Evolutionary conservation across 306 rosid species (phyloP), one percentile per base, ranked within the genome.

Genomic region (Vigna unguiculata): DNA sequence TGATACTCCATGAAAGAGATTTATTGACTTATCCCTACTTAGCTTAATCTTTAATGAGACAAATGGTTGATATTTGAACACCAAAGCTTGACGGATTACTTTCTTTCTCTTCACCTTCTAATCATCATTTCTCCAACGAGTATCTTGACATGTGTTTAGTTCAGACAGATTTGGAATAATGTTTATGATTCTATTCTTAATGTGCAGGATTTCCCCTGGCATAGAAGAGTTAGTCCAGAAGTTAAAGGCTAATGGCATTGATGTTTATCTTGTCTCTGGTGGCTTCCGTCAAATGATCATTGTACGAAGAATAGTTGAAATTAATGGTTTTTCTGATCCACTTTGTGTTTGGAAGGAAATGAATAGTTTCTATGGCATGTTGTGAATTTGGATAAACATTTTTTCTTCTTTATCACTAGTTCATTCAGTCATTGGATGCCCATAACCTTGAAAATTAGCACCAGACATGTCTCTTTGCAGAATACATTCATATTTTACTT

Each of bases 271-370:
- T 75, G 85, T 95, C 84, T 95, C 99, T 4, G 97, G 99, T 32
- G 99, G 99, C 79, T 95, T 95, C 80, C 91, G 97, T 21, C 97
- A 90, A 85, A 95, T 95, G 97, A 95, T 95, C 85, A 79, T 89
- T 80, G 99, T 95, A 87, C n/a, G 97, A 16, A 45, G 49, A 59
- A 52, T 82, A 54, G 24, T 54, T 25, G 22, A 49, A 22, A 25
- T 61, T 22, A 36, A 41, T 75, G 67, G 34, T 51, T 69, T 71
- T 76, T 76, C 61, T 36, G 47, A 20, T 80, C 76, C 60, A 24
- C 67, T 64, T 80, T 52, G 40, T 13, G 40, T 36, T 9, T 40
- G 9, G 25, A 38, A 68, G 60, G 43, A 74, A 78, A 63, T 55
- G 41, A 13, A 24, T 14, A 49, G 58, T 74, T 74, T 34, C 45